Conservation (phyloP, 2,329 filamentous ascomycete genomes). For the Ophiostoma angusticollis region DNA sequence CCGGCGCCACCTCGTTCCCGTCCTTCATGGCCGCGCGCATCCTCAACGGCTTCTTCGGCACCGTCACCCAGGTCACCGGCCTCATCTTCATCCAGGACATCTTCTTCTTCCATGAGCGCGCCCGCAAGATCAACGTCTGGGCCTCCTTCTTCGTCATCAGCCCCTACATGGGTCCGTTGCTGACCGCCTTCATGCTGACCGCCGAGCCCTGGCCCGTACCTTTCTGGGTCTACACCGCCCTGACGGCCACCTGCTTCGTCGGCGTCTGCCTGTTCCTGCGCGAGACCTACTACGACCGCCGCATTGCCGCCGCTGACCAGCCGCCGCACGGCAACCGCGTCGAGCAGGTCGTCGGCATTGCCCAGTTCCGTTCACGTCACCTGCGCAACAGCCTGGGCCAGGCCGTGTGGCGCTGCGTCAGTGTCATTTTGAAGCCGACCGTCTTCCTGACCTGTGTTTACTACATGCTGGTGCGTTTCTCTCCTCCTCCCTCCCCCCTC, state of each 20-base stretch:
- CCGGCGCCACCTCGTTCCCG: conserved; percentile 29
- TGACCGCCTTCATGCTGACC: conserved; percentile 36
- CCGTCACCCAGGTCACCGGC: conserved; percentile 30
- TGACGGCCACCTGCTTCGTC: conserved; percentile 25
- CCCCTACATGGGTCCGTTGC: conserved; percentile 30
- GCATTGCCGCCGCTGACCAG: conserved; percentile 23
- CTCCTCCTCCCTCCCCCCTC: too few relatives aligned
- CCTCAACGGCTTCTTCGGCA: conserved; percentile 35
- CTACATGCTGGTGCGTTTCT: conserved; percentile 21
- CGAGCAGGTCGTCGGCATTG: conserved; percentile 19
- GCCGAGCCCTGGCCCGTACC: conserved; percentile 31
- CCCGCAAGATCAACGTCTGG: conserved; percentile 37
- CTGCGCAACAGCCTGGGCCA: conserved; percentile 27
- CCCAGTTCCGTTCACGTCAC: conserved; percentile 24
- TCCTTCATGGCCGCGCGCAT: conserved; percentile 36
- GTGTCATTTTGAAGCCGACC: conserved; percentile 27
- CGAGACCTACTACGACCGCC: conserved; percentile 38
- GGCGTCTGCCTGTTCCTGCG: conserved; percentile 29
- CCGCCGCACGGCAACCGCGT: conserved; percentile 21
- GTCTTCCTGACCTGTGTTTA: conserved; percentile 25
- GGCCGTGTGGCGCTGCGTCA: conserved; percentile 26
- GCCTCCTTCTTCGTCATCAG: conserved; percentile 19
- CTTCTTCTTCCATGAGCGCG: conserved; percentile 47
- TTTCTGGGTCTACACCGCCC: conserved; percentile 34
- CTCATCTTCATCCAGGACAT: conserved; percentile 44